A percentile compares a stretch with the other conserved stretches of the same genome.
phyloP scores from a whole-genome alignment of 1,139 yeast genomes.

The Candida anutae region DNA sequence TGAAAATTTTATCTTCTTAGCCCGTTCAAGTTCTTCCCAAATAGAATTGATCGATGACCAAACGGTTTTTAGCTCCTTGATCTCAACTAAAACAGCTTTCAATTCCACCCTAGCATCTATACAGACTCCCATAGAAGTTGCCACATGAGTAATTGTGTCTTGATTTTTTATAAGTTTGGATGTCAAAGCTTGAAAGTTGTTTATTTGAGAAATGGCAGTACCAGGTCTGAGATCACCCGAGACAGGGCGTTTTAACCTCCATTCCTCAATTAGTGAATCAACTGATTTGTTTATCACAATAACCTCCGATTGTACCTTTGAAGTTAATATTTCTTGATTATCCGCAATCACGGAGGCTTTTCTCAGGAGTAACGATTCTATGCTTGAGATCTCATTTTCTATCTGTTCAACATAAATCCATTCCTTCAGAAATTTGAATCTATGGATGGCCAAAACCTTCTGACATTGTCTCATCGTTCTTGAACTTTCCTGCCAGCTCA shows the following conservation, averaged over 20 bases:
- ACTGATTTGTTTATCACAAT: constrained; percentile 29
- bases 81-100: constrained; percentile 36
- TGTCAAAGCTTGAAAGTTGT: constrained; percentile 30
- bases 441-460: constrained; percentile 30
- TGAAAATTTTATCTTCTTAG: constrained; percentile 45
- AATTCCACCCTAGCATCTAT: constrained; percentile 22
- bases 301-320: constrained; percentile 37
- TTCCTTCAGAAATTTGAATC: constrained; percentile 41
- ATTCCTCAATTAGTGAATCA: constrained; percentile 19
- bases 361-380: constrained; percentile 33
- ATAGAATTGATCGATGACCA: constrained; percentile 60
- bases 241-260: constrained; percentile 47
- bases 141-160: constrained; percentile 31
- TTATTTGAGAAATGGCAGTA: constrained; percentile 42
- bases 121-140: constrained; percentile 34
- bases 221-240: constrained; percentile 39
- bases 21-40: constrained; percentile 42
- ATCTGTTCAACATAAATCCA: constrained; percentile 66
- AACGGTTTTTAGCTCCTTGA: constrained; percentile 50
- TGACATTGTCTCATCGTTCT: constrained; percentile 34
- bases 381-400: constrained; percentile 39
- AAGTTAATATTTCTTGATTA: constrained; percentile 33
- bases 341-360: constrained; percentile 34
- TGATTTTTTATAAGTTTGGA: constrained; percentile 11
- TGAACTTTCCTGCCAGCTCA: constrained; percentile 21